These are phyloP conservation scores for Epichloe coenophiala DNA, from an alignment of 2,329 filamentous ascomycete species.

Conservation along the genomic window DNA sequence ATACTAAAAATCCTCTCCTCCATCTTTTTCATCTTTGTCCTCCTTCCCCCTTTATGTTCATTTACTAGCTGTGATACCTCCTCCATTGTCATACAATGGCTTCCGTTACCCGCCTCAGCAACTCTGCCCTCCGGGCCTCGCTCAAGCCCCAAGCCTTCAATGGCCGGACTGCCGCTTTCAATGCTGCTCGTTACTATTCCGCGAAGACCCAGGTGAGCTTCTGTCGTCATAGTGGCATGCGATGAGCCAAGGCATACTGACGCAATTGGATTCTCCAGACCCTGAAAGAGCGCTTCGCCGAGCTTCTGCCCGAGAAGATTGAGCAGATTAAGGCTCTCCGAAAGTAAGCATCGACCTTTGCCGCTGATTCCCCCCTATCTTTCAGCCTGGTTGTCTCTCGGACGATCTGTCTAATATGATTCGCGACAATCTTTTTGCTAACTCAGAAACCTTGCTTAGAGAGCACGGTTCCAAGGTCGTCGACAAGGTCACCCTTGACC, in stretches of 20 bases:
- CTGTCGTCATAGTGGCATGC: neutral
- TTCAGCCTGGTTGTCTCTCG: neutral
- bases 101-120: slow-evolving; percentile 67
- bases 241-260: neutral
- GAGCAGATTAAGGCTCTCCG: slow-evolving; percentile 98
- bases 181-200: slow-evolving; percentile 80
- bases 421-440: slow-evolving; percentile 13
- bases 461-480: slow-evolving; percentile 91
- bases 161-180: slow-evolving; percentile 60
- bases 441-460: slow-evolving; percentile 31
- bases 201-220: slow-evolving; percentile 70
- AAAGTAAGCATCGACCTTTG: slow-evolving; percentile 49
- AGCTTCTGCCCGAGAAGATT: slow-evolving; percentile 88
- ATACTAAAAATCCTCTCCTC: slow-evolving; percentile 17
- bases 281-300: slow-evolving; percentile 96
- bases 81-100: slow-evolving; percentile 48
- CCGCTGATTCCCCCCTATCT: neutral
- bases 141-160: slow-evolving; percentile 53
- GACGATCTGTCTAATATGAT: neutral
- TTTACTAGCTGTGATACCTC: slow-evolving; percentile 3
- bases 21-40: slow-evolving; percentile 17
- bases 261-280: slow-evolving; percentile 41
- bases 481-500: slow-evolving; percentile 96
- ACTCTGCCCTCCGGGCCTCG: slow-evolving; percentile 68
- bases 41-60: slow-evolving; percentile 10